Percentiles rank a stretch among this genome's conserved stretches.
phyloP scores from a whole-genome alignment of 2,329 filamentous ascomycete genomes.

The Calonectria montana region DNA sequence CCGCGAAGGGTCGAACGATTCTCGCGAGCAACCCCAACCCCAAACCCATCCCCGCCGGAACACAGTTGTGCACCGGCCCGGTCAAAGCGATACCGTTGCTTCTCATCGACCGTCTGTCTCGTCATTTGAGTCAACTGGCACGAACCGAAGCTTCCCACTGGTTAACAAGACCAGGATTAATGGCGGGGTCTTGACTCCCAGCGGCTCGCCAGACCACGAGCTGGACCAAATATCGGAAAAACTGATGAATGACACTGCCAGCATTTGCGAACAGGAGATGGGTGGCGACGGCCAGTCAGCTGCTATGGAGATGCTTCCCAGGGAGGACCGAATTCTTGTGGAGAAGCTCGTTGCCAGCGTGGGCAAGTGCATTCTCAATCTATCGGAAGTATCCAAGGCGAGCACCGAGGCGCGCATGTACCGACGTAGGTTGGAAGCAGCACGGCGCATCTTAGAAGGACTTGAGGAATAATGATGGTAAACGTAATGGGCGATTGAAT shows the following conservation, averaged over 20 bases:
- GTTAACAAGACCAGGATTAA: conserved; percentile 63
- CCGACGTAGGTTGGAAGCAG: conserved; percentile 79
- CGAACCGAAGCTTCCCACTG: conserved; percentile 71
- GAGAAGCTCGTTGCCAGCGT: conserved; percentile 70
- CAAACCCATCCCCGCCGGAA: conserved; percentile 40
- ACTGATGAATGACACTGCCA: conserved; percentile 61
- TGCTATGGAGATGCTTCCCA: conserved; percentile 59
- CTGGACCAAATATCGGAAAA: conserved; percentile 60
- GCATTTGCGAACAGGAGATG: conserved; percentile 52
- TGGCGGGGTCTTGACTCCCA: conserved; percentile 56
- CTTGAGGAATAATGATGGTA: conserved; percentile 56
- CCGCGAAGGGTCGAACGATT: conserved; percentile 43
- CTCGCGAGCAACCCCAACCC: conserved; percentile 25
- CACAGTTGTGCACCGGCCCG: conserved; percentile 57
- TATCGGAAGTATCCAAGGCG: conserved; percentile 65
- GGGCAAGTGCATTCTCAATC: conserved; percentile 68
- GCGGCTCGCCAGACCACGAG: conserved; percentile 61
- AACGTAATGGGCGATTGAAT: neutral
- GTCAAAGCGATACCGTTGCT: conserved; percentile 30
- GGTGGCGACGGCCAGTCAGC: conserved; percentile 46
- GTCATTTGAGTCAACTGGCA: conserved; percentile 68
- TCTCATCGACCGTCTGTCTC: conserved; percentile 62
- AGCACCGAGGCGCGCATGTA: conserved; percentile 72
- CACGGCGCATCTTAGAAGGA: conserved; percentile 79
- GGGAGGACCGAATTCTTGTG: conserved; percentile 70